Percentiles rank a stretch among this genome's conserved stretches.
Conservation (phyloP, 192 early-diverging fungal genomes). For the Coemansia sp. region DNA sequence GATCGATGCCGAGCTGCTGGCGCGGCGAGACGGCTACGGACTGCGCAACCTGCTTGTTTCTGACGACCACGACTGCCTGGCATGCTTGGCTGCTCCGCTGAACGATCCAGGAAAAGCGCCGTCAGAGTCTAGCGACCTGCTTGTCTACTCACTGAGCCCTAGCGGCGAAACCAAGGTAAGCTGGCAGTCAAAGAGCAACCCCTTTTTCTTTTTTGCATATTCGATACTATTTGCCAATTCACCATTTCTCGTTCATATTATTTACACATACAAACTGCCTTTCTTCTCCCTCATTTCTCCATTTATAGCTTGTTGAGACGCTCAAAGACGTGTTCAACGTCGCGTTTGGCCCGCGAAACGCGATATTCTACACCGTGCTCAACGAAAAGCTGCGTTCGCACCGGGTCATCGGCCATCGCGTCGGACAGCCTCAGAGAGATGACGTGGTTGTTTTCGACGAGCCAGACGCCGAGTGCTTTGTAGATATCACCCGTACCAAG, state of each 20-base stretch:
- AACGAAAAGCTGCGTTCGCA: constrained; percentile 66
- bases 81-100: constrained; percentile 19
- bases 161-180: constrained; percentile 24
- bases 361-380: constrained; percentile 67
- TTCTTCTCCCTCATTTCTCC: too few relatives aligned
- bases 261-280: too few relatives aligned
- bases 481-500: constrained; percentile 73
- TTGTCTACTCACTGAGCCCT: constrained; percentile 19
- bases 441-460: constrained; percentile 60
- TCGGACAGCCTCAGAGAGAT: constrained; percentile 16
- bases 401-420: constrained; percentile 46
- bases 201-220: too few relatives aligned
- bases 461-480: constrained; percentile 62
- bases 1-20: constrained; percentile 22
- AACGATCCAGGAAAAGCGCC: neutral
- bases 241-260: too few relatives aligned
- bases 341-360: constrained; percentile 58
- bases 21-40: constrained; percentile 10
- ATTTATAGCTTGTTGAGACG: constrained; percentile 33
- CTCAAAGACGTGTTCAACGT: constrained; percentile 59
- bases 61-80: constrained; percentile 30
- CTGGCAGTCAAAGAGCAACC: too few relatives aligned
- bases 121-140: constrained; percentile 30
- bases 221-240: too few relatives aligned
- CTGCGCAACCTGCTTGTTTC: constrained; percentile 43